Percentiles rank a stretch among this genome's conserved stretches.
Conservation (phyloP, 1,284 basidiomycete species). For the Tylopilus orsonianus region DNA sequence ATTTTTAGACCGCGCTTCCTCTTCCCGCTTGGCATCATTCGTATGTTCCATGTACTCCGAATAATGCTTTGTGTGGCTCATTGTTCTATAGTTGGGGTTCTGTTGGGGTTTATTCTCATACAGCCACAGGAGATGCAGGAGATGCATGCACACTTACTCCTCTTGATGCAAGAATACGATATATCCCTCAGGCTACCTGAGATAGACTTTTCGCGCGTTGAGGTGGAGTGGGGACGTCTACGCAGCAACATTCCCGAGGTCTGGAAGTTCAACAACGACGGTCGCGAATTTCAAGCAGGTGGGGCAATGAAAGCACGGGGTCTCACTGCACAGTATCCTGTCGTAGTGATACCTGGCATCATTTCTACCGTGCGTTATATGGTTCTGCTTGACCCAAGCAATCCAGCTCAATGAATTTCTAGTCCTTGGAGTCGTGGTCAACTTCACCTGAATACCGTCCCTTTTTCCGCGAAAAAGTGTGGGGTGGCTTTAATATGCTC, state of each 20-base stretch:
- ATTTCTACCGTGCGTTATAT: conserved; percentile 62
- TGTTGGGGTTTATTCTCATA: conserved; percentile 59
- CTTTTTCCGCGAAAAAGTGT: conserved; percentile 84
- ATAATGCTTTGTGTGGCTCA: conserved; percentile 3
- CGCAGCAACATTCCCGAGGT: conserved; percentile 66
- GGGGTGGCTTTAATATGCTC: conserved; percentile 88
- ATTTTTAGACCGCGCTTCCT: conserved; percentile 42
- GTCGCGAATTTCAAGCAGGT: conserved; percentile 84
- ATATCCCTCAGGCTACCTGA: conserved; percentile 57
- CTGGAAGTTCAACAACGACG: conserved; percentile 81
- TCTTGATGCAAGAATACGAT: conserved; percentile 60
- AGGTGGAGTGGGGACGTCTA: conserved; percentile 68
- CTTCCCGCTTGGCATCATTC: conserved; percentile 48
- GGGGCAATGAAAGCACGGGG: conserved; percentile 68
- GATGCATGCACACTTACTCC: conserved; percentile 49
- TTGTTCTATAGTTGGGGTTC: conserved; percentile 55
- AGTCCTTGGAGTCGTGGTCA: conserved; percentile 86
- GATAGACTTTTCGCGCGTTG: conserved; percentile 62
- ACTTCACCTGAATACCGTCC: conserved; percentile 74
- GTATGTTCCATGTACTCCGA: conserved; percentile 31
- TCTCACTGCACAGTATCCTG: conserved; percentile 71
- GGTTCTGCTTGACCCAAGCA: neutral
- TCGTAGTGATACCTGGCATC: conserved; percentile 80
- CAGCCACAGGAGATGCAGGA: conserved; percentile 61
- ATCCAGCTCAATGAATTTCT: neutral